A percentile compares a stretch with the other conserved stretches of the same genome.
phyloP scores from a whole-genome alignment of 768 basidiomycete species.

The Boletus rubropictus region DNA sequence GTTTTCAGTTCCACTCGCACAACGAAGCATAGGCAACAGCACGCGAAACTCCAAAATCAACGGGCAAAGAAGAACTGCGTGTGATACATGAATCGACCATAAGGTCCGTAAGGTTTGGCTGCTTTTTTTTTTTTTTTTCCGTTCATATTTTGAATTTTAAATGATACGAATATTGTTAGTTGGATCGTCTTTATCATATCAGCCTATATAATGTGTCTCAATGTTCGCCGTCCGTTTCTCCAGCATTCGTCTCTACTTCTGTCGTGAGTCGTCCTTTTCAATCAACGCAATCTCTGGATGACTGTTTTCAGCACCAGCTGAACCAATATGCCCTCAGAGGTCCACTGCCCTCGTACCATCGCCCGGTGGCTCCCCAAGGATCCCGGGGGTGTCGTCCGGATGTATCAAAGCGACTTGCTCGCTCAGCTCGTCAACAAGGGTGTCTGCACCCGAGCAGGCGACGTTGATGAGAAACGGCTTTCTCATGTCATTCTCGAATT shows the following conservation, averaged over 20 bases:
- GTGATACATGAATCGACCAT: neutral
- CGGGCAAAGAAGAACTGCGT: neutral
- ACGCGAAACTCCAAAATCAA: neutral
- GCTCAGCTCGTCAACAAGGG: constrained; percentile 16
- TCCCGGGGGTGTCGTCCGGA: constrained; percentile 1
- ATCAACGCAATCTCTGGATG: neutral
- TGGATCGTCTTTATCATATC: neutral
- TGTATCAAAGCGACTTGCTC: constrained; percentile 21
- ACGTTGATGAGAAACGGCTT: constrained; percentile 7
- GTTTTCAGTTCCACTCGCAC: neutral
- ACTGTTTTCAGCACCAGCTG: neutral
- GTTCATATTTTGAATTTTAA: neutral
- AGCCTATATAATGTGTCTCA: constrained; percentile 3
- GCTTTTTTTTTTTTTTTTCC: neutral
- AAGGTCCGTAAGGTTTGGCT: neutral
- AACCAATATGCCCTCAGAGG: constrained; percentile 12
- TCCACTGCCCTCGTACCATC: constrained; percentile 18
- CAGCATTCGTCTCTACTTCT: neutral
- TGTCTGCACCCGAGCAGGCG: constrained; percentile 6
- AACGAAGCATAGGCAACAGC: neutral
- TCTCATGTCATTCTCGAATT: constrained; percentile 17
- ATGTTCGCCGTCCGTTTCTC: neutral
- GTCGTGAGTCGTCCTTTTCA: constrained; percentile 1
- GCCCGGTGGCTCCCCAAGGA: constrained; percentile 17
- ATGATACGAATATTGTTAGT: neutral